Base-by-base conservation (phyloP, 2,329 filamentous ascomycete genomes). In the Stylonectria norvegica region DNA sequence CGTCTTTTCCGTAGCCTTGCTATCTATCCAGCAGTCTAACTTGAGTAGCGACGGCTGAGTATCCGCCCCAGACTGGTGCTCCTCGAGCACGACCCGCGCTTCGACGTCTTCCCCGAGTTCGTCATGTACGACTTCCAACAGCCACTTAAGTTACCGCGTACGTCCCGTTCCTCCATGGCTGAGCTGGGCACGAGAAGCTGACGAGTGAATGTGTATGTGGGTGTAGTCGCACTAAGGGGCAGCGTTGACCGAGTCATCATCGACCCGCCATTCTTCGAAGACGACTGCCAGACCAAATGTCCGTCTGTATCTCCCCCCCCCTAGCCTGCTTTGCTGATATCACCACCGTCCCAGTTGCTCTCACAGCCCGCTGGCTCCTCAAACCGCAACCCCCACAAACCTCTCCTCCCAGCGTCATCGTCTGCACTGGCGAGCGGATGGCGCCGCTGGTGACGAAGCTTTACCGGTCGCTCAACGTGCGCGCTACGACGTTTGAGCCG, bases 251-350 rank as follows among this genome's bases (percentile, higher is more conserved):
- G 80, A 38, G 75, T 91, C 45, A 83, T 90, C 39, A 78, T 77
- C 52, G 87, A 93, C 58, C 87, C 87, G 7, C 87, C 87, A 0
- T 91, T 91, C 60, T 69, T 91, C 23, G 88, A 79, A 60, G 77
- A 85, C 47, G 85, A 91, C 57, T 91, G 86, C 59, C 85, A 91
- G 61, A 88, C 85, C 0, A 89, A 89, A 70, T 71, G 83, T 85
- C 53, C 51, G 65, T 55, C 27, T 17, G 17, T 17, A n/a, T 31
- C 35, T 36, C 16, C 9, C 20, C 15, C 18, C 17, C 20, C 12
- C 34, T 29, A 30, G 29, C 34, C 33, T 38, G 30, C 29, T 36
- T 39, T 39, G 37, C 50, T 56, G 25, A 56, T 42, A n/a, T 34
- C 35, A 12, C 28, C 7, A 34, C 42, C 20, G 23, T 10, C 38